phyloP scores from a whole-genome alignment of 768 basidiomycete species.

The Aureoboletus auriporus region DNA sequence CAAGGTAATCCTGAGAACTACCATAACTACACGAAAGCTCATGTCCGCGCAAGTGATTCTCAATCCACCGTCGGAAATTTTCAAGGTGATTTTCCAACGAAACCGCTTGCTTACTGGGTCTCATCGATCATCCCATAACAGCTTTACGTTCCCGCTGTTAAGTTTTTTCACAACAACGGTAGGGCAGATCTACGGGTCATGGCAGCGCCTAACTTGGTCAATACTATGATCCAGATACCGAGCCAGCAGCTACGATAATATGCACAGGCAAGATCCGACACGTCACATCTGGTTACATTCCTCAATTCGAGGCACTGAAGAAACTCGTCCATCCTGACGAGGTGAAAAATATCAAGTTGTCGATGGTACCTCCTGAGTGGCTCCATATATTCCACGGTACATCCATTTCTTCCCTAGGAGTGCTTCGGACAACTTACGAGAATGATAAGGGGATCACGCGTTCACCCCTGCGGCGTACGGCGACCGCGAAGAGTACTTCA shows the following conservation, averaged over 20 bases:
- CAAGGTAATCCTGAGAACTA: slow-evolving; percentile 12
- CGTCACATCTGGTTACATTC: slow-evolving; percentile 56
- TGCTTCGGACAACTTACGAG: not conserved
- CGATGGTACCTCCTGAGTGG: slow-evolving; percentile 69
- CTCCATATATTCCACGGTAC: slow-evolving; percentile 65
- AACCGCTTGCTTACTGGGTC: no score
- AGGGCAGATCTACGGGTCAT: not conserved
- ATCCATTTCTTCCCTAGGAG: not conserved
- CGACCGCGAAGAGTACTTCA: slow-evolving; percentile 41
- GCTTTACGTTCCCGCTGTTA: slow-evolving; percentile 25
- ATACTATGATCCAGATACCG: slow-evolving; percentile 10
- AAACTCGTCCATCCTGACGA: slow-evolving; percentile 55
- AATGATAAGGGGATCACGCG: slow-evolving; percentile 17
- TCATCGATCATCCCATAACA: not conserved
- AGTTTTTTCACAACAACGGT: slow-evolving; percentile 19
- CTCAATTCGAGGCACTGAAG: slow-evolving; percentile 62
- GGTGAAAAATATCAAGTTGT: slow-evolving; percentile 65
- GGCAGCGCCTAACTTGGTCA: no score
- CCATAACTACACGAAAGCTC: not conserved
- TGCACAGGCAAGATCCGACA: slow-evolving; percentile 60
- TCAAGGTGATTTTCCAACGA: slow-evolving; percentile 15
- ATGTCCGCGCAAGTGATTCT: slow-evolving; percentile 14
- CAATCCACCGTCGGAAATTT: slow-evolving; percentile 18
- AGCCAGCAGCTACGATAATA: slow-evolving; percentile 18
- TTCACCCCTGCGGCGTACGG: slow-evolving; percentile 17